Conservation (phyloP, 305 asterid species). For the Fraxinus latifolia region DNA sequence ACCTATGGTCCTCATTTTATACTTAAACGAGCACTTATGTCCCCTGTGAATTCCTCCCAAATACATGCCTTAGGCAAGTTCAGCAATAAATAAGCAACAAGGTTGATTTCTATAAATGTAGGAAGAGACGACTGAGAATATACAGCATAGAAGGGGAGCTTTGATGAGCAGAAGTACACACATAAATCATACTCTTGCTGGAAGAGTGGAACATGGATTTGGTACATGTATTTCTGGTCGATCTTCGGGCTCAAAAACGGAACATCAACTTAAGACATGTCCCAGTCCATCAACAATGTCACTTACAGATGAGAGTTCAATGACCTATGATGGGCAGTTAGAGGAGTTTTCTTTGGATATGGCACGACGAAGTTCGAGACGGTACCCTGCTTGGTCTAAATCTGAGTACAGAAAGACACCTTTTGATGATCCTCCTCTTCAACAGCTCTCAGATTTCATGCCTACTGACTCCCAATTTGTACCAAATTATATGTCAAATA, state of each 20-base stretch:
- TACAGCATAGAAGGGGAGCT: conserved; percentile 27
- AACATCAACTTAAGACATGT: conserved; percentile 31
- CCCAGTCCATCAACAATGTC: conserved; percentile 49
- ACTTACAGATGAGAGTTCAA: conserved; percentile 46
- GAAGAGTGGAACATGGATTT: conserved; percentile 37
- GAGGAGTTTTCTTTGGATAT: conserved; percentile 38
- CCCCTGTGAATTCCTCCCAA: not conserved
- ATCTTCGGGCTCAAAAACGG: conserved; percentile 39
- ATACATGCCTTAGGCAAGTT: not conserved
- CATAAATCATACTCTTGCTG: conserved; percentile 24
- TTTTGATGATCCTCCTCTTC: conserved; percentile 16
- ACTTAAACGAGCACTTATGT: not conserved
- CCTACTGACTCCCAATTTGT: conserved; percentile 26
- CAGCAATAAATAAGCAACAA: not conserved
- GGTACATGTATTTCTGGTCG: conserved; percentile 29
- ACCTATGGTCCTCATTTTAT: not conserved
- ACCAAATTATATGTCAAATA: conserved; percentile 63
- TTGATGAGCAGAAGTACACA: conserved; percentile 42
- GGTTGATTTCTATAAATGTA: conserved; percentile 24
- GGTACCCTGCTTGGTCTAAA: conserved; percentile 31
- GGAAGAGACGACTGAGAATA: conserved; percentile 34
- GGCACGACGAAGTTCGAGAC: conserved; percentile 31
- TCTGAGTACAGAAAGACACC: conserved; percentile 29
- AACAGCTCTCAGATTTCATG: conserved; percentile 26
- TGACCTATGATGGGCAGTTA: conserved; percentile 36